Evolutionary conservation across 2,329 filamentous ascomycete species (phyloP).

Genomic region (Diaporthe destruens): DNA sequence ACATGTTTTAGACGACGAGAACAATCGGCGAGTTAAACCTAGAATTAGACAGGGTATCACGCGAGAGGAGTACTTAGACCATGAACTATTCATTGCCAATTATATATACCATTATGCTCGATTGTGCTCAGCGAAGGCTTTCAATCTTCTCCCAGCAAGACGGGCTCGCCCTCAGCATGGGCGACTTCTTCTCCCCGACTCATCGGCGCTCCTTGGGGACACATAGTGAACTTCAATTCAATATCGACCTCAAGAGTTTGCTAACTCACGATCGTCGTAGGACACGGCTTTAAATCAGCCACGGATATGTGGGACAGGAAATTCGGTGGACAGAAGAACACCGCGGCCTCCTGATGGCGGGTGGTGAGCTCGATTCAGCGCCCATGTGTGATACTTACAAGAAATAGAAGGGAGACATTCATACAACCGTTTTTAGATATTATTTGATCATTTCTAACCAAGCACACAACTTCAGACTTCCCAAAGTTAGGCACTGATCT

Average conservation of each 20-base stretch:
- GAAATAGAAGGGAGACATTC: too few relatives aligned
- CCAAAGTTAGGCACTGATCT: too few relatives aligned
- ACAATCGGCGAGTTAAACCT: neutral
- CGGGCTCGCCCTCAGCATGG: neutral
- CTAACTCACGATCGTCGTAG: too few relatives aligned
- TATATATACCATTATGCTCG: neutral
- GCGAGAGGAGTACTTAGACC: neutral
- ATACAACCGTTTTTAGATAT: too few relatives aligned
- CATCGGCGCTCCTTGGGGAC: neutral
- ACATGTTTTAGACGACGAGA: neutral
- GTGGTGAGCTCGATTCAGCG: too few relatives aligned
- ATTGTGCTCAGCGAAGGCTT: neutral
- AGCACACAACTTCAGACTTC: too few relatives aligned
- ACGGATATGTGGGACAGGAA: too few relatives aligned
- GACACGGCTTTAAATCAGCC: too few relatives aligned
- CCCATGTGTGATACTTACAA: too few relatives aligned
- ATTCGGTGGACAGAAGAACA: too few relatives aligned
- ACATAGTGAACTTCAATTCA: neutral
- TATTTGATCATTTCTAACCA: too few relatives aligned
- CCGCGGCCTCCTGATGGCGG: too few relatives aligned
- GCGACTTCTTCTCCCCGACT: neutral
- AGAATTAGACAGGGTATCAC: neutral
- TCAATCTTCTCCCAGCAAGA: conserved; percentile 2
- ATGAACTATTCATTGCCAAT: neutral
- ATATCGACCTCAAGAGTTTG: neutral